Conservation (phyloP, 2,329 filamentous ascomycete species). For the Colletotrichum coccodes region DNA sequence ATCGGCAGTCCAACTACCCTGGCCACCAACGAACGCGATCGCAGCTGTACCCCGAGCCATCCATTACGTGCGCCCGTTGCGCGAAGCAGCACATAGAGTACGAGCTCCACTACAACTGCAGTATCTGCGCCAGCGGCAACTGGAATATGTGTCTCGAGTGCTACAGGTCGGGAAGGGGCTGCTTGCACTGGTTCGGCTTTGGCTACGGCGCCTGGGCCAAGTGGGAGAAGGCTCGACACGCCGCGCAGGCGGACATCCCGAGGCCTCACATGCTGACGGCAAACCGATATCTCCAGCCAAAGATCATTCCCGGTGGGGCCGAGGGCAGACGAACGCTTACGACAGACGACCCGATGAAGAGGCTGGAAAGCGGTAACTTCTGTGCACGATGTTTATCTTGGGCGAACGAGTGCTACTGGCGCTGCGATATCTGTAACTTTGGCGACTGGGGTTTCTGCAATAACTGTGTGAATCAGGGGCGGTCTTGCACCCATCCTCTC, state of each 20-base stretch:
- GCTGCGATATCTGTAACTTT: slow-evolving; percentile 86
- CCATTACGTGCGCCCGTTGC: slow-evolving; percentile 79
- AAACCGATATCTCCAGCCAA: slow-evolving; percentile 65
- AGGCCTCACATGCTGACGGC: slow-evolving; percentile 68
- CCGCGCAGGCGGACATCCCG: slow-evolving; percentile 51
- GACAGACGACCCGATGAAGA: slow-evolving; percentile 72
- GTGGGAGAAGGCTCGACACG: slow-evolving; percentile 66
- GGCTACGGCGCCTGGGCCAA: slow-evolving; percentile 75
- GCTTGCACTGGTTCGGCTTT: slow-evolving; percentile 90
- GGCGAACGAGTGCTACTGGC: slow-evolving; percentile 89
- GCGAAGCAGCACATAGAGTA: slow-evolving; percentile 80
- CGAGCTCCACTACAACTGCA: slow-evolving; percentile 86
- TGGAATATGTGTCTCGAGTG: slow-evolving; percentile 86
- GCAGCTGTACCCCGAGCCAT: slow-evolving; percentile 74
- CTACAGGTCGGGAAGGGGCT: slow-evolving; percentile 81
- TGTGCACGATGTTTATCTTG: slow-evolving; percentile 80
- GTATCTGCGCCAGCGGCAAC: slow-evolving; percentile 72
- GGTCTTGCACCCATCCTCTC: slow-evolving; percentile 83
- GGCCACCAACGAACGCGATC: slow-evolving; percentile 54
- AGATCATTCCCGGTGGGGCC: slow-evolving; percentile 58
- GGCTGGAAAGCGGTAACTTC: slow-evolving; percentile 84
- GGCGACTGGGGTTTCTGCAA: slow-evolving; percentile 97
- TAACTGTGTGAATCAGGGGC: slow-evolving; percentile 83
- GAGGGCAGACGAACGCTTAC: slow-evolving; percentile 69
- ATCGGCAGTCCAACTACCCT: slow-evolving; percentile 45